These are phyloP conservation scores for Penicillium tannophilum DNA, from an alignment of 495 filamentous ascomycete genomes.

Conservation along the genomic window DNA sequence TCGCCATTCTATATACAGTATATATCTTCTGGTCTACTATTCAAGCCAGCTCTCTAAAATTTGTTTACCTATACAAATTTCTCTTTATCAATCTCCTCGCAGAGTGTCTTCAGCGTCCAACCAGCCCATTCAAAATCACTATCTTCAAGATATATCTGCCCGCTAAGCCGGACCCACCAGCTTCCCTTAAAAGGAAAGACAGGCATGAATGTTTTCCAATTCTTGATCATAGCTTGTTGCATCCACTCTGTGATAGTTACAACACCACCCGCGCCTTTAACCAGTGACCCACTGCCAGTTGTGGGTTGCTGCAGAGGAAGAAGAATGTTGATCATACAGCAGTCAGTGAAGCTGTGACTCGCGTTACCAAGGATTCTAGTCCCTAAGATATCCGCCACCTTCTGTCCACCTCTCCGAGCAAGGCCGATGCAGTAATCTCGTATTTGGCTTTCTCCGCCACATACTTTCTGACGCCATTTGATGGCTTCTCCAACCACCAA, in stretches of 20 bases:
- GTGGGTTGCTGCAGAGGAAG: slow-evolving; percentile 57
- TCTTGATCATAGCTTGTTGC: slow-evolving; percentile 49
- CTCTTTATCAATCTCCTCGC: not conserved
- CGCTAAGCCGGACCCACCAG: slow-evolving; percentile 11
- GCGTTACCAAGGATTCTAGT: slow-evolving; percentile 58
- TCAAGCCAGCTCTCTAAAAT: no score
- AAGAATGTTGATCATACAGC: slow-evolving; percentile 62
- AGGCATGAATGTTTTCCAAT: slow-evolving; percentile 67
- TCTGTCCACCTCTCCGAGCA: slow-evolving; percentile 54
- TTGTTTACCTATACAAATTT: not conserved
- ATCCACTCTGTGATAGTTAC: slow-evolving; percentile 55
- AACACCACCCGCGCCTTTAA: slow-evolving; percentile 22
- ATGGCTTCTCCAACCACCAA: slow-evolving; percentile 67
- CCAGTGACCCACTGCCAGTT: slow-evolving; percentile 26
- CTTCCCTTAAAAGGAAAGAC: slow-evolving; percentile 27
- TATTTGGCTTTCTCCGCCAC: slow-evolving; percentile 48
- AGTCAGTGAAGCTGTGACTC: slow-evolving; percentile 31
- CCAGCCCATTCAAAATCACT: slow-evolving; percentile 15
- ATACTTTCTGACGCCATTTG: slow-evolving; percentile 58
- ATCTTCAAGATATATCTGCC: slow-evolving; percentile 9
- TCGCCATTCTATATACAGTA: no score
- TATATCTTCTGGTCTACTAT: no score
- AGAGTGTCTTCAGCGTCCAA: slow-evolving; percentile 4
- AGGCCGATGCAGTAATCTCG: slow-evolving; percentile 31
- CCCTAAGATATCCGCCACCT: slow-evolving; percentile 59